Evolutionary conservation across 345 rosid species (phyloP).

Genomic region (rapeseed (Brassica napus)): Da-Ae NC_063452.1:9750001-9750500

Average conservation of each 20-base stretch:
- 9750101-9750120: slow-evolving; percentile 68
- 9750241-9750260: background rate
- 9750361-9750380: background rate
- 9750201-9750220: background rate
- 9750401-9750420: background rate
- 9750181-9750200: slow-evolving; percentile 17
- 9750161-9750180: slow-evolving; percentile 91
- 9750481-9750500: background rate
- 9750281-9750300: background rate
- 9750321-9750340: background rate
- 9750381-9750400: background rate
- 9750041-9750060: slow-evolving; percentile 26
- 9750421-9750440: background rate
- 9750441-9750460: no score
- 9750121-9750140: slow-evolving; percentile 87
- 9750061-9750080: slow-evolving; percentile 22
- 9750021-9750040: background rate
- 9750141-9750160: slow-evolving; percentile 85
- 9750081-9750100: slow-evolving; percentile 40
- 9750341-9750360: background rate
- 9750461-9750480: no score
- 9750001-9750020: slow-evolving; percentile 26
- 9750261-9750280: background rate
- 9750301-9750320: background rate
- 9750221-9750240: background rate